A percentile compares a stretch with the other conserved stretches of the same genome.
These are phyloP conservation scores for Amylostereum chailletii DNA, from an alignment of 1,284 basidiomycete genomes.

Conservation along the genomic window DNA sequence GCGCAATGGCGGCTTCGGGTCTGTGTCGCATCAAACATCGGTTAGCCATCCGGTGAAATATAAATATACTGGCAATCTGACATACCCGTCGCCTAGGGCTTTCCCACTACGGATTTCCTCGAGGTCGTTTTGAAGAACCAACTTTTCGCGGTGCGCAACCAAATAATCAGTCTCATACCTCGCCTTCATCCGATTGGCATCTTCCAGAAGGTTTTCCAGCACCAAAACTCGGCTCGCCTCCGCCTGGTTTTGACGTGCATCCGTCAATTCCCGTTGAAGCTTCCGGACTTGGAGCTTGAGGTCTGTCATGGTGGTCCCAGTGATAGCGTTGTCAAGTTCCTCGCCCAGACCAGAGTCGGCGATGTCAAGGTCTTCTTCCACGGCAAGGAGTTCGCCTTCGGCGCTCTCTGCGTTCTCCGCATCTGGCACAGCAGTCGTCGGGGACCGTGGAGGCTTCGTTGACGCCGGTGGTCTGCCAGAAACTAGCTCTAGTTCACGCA, in stretches of 20 bases:
- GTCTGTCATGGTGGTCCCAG: conserved; percentile 85
- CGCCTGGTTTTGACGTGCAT: conserved; percentile 63
- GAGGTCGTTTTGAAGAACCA: conserved; percentile 74
- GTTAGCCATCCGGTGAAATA: conserved; percentile 1
- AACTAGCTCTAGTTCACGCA: conserved; percentile 77
- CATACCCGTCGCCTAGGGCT: conserved; percentile 73
- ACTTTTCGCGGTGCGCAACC: conserved; percentile 74
- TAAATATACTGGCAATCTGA: conserved; percentile 5
- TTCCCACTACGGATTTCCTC: conserved; percentile 87
- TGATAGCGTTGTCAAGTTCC: conserved; percentile 80
- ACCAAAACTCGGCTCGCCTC: conserved; percentile 73
- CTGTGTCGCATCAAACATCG: conserved; percentile 28
- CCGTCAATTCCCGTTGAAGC: conserved; percentile 77
- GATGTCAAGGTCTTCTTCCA: conserved; percentile 31
- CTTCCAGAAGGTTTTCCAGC: conserved; percentile 84
- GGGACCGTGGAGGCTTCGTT: conserved; percentile 13
- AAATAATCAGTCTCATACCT: conserved; percentile 89
- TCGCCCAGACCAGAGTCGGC: conserved; percentile 57
- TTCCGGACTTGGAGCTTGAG: conserved; percentile 80
- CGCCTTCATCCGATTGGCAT: conserved; percentile 83
- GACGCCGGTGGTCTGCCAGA: conserved; percentile 34
- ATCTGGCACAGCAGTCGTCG: conserved; percentile 4
- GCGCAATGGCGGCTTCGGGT: conserved; percentile 78
- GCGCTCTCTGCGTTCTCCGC: conserved; percentile 11
- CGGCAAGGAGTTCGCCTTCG: conserved; percentile 29